Conservation (phyloP, 1,139 yeast genomes). For the Candida labiduridarum region DNA sequence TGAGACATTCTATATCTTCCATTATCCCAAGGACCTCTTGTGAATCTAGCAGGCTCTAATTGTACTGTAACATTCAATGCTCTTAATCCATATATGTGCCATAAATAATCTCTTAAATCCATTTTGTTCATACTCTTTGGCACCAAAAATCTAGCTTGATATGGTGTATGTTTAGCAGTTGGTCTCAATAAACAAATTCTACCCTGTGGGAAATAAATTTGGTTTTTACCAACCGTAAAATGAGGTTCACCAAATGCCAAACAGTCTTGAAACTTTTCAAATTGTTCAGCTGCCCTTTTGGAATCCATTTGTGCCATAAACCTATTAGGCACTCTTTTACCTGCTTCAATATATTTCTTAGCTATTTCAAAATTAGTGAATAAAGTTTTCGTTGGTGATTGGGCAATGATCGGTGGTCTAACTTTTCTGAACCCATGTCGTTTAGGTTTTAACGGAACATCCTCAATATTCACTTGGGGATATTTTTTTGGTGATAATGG, state of each 20-base stretch:
- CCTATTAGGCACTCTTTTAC: conserved; percentile 49
- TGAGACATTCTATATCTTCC: conserved; percentile 82
- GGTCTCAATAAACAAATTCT: conserved; percentile 79
- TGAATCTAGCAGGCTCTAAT: conserved; percentile 72
- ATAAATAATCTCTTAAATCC: conserved; percentile 88
- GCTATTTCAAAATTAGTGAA: conserved; percentile 45
- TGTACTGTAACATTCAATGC: conserved; percentile 88
- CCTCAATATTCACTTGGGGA: conserved; percentile 44
- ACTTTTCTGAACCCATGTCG: conserved; percentile 42
- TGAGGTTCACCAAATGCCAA: conserved; percentile 73
- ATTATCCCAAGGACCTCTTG: conserved; percentile 59
- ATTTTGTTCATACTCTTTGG: conserved; percentile 89
- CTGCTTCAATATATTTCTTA: conserved; percentile 36
- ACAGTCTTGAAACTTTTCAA: conserved; percentile 51
- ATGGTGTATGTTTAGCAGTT: conserved; percentile 92
- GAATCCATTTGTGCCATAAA: conserved; percentile 23
- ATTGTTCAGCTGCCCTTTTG: conserved; percentile 41
- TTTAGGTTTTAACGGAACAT: conserved; percentile 42
- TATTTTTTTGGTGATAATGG: conserved; percentile 33
- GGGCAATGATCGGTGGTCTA: conserved; percentile 45
- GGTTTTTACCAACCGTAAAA: conserved; percentile 73
- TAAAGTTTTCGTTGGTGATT: conserved; percentile 40
- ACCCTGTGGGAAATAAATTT: conserved; percentile 82
- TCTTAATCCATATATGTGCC: conserved; percentile 83
- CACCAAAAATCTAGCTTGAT: conserved; percentile 91